Evolutionary conservation across 352 stramenopile species (phyloP).

Genomic region (Pythium guiyangense): DNA sequence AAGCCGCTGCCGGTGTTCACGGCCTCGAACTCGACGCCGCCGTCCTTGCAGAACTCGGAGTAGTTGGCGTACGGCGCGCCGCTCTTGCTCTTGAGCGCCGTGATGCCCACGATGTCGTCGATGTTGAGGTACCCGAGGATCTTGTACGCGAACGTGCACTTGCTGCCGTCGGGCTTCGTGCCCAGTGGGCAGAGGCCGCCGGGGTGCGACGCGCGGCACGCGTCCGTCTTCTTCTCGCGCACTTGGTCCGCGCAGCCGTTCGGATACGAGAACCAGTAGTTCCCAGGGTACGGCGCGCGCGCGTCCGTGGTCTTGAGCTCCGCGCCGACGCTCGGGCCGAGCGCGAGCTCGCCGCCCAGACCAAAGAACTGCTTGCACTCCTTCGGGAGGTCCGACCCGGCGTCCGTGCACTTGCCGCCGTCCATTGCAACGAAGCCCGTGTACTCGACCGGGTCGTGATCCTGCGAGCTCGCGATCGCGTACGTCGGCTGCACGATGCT

Average conservation of each 20-base stretch:
- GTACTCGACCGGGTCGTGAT: slow-evolving; percentile 5
- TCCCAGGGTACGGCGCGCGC: slow-evolving; percentile 24
- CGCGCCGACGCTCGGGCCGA: slow-evolving; percentile 12
- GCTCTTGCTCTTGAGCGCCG: slow-evolving; percentile 21
- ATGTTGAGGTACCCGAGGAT: slow-evolving; percentile 52
- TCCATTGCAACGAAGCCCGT: slow-evolving; percentile 13
- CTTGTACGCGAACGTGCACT: slow-evolving; percentile 53
- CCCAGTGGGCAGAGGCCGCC: slow-evolving; percentile 43
- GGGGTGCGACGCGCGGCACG: slow-evolving; percentile 10
- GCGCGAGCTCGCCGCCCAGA: slow-evolving; percentile 12
- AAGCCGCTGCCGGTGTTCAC: slow-evolving; percentile 34
- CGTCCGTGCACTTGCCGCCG: slow-evolving; percentile 13
- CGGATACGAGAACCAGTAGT: slow-evolving; percentile 33
- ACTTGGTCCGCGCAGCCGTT: slow-evolving; percentile 18
- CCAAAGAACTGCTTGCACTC: slow-evolving; percentile 22
- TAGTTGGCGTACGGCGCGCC: slow-evolving; percentile 27
- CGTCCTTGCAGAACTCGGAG: slow-evolving; percentile 41
- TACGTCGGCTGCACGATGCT: slow-evolving; percentile 18
- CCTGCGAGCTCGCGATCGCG: slow-evolving; percentile 18
- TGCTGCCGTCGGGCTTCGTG: slow-evolving; percentile 34
- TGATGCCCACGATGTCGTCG: slow-evolving; percentile 64
- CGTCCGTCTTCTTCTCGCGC: slow-evolving; percentile 10
- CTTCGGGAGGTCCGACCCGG: slow-evolving; percentile 12
- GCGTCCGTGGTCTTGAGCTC: slow-evolving; percentile 13
- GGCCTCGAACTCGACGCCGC: slow-evolving; percentile 43